These are phyloP conservation scores for Eucalyptus erythrocorys DNA, from an alignment of 345 rosid species.

Conservation along the genomic window DNA sequence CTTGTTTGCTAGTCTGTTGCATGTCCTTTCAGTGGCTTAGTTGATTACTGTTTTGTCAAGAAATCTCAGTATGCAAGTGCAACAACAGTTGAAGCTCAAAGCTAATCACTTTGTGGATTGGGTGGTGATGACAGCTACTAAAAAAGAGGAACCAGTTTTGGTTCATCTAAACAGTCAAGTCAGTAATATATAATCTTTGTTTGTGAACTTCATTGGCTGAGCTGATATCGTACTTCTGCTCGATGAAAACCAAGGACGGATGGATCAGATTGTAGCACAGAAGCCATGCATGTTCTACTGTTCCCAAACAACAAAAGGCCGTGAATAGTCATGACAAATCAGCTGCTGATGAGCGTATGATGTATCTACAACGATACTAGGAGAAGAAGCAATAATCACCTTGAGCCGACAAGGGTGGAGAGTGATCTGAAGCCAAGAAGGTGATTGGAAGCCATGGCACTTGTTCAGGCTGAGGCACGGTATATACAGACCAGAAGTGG, in stretches of 20 bases:
- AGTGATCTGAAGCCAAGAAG: background rate
- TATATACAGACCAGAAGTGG: background rate
- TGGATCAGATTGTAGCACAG: background rate
- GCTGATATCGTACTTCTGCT: background rate
- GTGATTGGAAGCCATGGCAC: background rate
- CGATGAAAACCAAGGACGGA: background rate
- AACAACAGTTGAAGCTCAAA: background rate
- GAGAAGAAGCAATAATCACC: background rate
- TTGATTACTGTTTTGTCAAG: background rate
- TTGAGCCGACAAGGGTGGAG: background rate
- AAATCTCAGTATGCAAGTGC: background rate
- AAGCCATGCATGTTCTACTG: background rate
- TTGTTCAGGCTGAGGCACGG: background rate
- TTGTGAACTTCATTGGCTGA: background rate
- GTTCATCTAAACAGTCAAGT: background rate
- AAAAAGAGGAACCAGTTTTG: background rate
- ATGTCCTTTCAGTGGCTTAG: background rate
- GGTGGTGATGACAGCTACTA: background rate
- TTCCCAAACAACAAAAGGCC: background rate
- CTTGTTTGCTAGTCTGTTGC: background rate
- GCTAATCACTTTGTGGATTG: background rate
- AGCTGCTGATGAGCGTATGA: background rate
- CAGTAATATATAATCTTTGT: background rate
- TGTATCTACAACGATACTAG: background rate
- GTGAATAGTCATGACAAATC: background rate